These are phyloP conservation scores for Phalaenopsis hybrid DNA, from an alignment of 116 monocot species.

Conservation along the genomic window DNA sequence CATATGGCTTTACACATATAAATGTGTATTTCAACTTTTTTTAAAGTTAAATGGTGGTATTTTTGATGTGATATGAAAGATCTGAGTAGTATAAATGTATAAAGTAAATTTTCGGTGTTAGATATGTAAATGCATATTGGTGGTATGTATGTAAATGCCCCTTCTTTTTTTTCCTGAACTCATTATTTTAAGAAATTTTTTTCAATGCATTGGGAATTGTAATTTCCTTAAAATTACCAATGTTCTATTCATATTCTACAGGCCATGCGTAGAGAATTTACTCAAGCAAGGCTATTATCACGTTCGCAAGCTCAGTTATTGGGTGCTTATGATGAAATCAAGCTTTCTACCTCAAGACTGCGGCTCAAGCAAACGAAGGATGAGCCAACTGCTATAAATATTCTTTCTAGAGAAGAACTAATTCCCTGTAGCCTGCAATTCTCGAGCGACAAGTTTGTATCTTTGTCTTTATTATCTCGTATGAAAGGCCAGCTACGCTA, in stretches of 20 bases:
- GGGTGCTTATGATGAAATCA: constrained; percentile 86
- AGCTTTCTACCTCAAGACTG: constrained; percentile 67
- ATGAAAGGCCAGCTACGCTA: constrained; percentile 91
- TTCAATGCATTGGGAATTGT: background rate
- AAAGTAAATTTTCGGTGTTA: too few relatives aligned
- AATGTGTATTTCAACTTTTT: too few relatives aligned
- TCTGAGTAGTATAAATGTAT: too few relatives aligned
- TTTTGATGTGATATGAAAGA: too few relatives aligned
- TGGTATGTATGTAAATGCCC: too few relatives aligned
- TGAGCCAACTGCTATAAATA: constrained; percentile 53
- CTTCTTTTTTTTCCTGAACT: background rate
- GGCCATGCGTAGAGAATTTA: constrained; percentile 92
- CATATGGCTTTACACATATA: too few relatives aligned
- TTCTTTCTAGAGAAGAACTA: constrained; percentile 70
- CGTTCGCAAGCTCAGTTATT: constrained; percentile 73
- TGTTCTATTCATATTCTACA: constrained; percentile 20
- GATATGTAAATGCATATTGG: too few relatives aligned
- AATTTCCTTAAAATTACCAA: background rate
- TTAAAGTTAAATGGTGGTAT: too few relatives aligned
- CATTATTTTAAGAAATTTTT: background rate
- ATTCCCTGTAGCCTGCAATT: constrained; percentile 59
- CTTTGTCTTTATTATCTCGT: constrained; percentile 48
- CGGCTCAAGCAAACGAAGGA: constrained; percentile 64
- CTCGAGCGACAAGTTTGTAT: constrained; percentile 71
- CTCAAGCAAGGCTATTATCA: constrained; percentile 68